Base-by-base conservation (phyloP, 75 land plant species). In the Pinus albicaulis region DNA sequence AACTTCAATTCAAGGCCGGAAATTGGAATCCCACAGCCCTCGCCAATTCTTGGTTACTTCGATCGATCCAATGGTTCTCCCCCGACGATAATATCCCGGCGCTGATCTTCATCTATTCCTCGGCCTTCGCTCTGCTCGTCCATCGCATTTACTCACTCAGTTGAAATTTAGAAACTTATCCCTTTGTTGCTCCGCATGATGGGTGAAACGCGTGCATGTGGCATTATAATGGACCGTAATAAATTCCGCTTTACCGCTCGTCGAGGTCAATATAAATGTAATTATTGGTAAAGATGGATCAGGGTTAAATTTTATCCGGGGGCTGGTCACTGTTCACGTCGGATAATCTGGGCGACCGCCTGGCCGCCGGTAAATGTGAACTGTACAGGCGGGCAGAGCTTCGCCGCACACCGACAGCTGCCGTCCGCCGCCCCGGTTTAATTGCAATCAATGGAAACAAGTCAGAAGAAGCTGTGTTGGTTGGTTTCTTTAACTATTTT, bases 341-440 rank as follows among this genome's bases (percentile, higher is more conserved):
- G 41, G 17, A 19, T 24, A 17, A 10, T 41, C 8, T 11, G 53
- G 10, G 19, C 24, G 38, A 19, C 38, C 52, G 23, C 34, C 1
- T 38, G 71, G 71, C 71, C 23, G 53, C 71, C 48, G 53, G 52
- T 68, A 41, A 68, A 8, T 52, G 19, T 68, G 71, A 34, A 10
- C 48, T 20, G 71, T 68, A 68, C 52, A 68, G n/a, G 41, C 4
- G 10, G 2, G 53, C 53, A 48, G 53, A 10, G 53, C 11, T 10
- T 12, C 53, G 53, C 53, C 71, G 71, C 53, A 36, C 71, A 68
- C 71, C 71, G 71, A 68, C 71, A 68, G 23, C 71, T 68, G 71
- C 71, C 71, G 23, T 38, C 71, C 71, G 71, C 71, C 71, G 71
- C 52, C 71, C 48, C 24, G 22, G 71, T 36, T 41, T 41, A n/a